Evolutionary conservation across 331 rosid genomes (phyloP).

Genomic region (Erythrophleum ivorense): DNA sequence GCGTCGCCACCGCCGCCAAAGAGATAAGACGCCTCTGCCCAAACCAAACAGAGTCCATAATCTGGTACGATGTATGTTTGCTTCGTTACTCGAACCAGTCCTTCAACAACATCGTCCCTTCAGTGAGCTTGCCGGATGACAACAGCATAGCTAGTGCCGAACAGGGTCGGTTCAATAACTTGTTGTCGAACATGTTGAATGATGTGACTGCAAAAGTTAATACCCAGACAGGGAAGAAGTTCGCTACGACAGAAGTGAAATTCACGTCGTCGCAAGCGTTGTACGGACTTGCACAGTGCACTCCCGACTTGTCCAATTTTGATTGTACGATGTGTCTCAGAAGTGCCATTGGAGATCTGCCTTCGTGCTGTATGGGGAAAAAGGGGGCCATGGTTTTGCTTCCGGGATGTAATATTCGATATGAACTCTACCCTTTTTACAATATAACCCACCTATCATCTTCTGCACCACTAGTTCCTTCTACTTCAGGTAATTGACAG

Average conservation of each 20-base stretch:
- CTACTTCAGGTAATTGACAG: constrained; percentile 1
- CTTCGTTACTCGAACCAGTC: constrained; percentile 44
- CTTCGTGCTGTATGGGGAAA: not conserved
- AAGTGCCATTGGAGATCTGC: not conserved
- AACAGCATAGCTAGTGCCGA: not conserved
- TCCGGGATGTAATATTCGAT: constrained; percentile 32
- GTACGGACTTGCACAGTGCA: constrained; percentile 7
- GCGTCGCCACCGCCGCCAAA: constrained; percentile 37
- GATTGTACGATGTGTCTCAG: not conserved
- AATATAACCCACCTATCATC: not conserved
- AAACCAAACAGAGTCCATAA: constrained; percentile 6
- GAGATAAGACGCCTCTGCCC: constrained; percentile 30
- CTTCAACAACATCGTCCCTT: not conserved
- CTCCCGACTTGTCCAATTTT: not conserved
- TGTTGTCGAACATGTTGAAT: constrained; percentile 1
- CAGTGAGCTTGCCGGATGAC: fast-evolving
- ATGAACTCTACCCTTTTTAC: constrained; percentile 43
- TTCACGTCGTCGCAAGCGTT: constrained; percentile 14
- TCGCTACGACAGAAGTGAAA: not conserved
- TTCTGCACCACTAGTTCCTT: not conserved
- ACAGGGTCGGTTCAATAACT: not conserved
- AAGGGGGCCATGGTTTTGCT: not conserved
- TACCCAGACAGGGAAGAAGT: not conserved
- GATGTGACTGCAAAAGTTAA: not conserved
- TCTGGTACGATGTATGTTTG: constrained; percentile 54